Base-by-base conservation (phyloP, 2,329 filamentous ascomycete species). In the Apiospora hydei region DNA sequence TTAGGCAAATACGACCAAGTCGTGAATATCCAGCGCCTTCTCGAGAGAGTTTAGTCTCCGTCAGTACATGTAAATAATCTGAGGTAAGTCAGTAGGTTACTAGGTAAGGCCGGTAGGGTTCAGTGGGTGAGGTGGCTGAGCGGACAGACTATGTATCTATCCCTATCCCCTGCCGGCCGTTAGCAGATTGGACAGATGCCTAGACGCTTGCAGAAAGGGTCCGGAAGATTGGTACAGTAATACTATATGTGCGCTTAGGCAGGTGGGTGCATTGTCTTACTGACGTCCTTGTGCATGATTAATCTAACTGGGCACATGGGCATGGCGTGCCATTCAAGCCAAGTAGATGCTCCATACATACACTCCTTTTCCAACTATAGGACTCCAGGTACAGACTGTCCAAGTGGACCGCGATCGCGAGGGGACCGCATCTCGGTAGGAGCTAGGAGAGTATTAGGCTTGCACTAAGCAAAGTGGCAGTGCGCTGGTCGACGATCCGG, bases 401-500 rank as follows among this genome's bases (percentile, higher is more conserved):
- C 1, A 26, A 16, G 14, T 53, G 11, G 26, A 30, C 14, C 6
- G 26, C 26, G 51, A 34, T 34, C 14, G 18, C 51, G 26, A 30
- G 14, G 14, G 51, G 34, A 30, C 51, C 26, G 14, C 7, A 30
- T 57, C 18, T 11, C 30, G 16, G 53, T 38, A 38, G 30, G 53
- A 38, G 18, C 34, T 38, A 38, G 34, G 1, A 38, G 7, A 38
- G 34, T 38, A 38, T 8, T 61, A 34, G 53, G 16, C 53, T 61
- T 30, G 30, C 53, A 61, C 30, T 61, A 61, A 38, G 30, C 57
- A 64, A 64, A 64, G 57, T 64, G 57, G 57, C 57, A 64, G 14
- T 64, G 57, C 30, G 34, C 53, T 34, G 53, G 53, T 61, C 16
- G 53, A 61, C 53, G 53, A 61, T 61, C 30, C 7, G 53, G 53